Evolutionary conservation across 2,329 filamentous ascomycete genomes (phyloP).

Genomic region (Calycina marina): DNA sequence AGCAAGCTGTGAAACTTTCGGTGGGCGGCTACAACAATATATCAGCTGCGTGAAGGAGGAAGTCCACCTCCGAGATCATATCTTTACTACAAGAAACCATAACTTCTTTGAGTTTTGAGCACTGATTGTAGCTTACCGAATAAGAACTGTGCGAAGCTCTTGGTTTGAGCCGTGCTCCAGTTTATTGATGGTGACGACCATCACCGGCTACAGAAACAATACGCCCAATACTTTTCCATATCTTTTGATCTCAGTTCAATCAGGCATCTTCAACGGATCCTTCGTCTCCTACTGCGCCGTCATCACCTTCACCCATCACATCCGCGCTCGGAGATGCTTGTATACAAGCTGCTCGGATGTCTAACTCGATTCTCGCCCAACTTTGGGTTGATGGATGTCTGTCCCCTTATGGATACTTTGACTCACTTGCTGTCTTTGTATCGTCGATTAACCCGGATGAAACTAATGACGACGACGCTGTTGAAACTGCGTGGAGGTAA

Average conservation of each 20-base stretch:
- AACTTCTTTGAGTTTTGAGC: constrained; percentile 18
- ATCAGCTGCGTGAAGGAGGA: constrained; percentile 21
- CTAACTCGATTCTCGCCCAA: constrained; percentile 24
- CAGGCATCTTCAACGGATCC: constrained; percentile 3
- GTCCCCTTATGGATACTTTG: constrained; percentile 26
- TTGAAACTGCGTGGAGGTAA: constrained; percentile 11
- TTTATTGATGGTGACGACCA: constrained; percentile 25
- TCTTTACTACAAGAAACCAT: constrained; percentile 5
- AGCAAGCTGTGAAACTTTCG: constrained; percentile 27
- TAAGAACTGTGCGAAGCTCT: constrained; percentile 23
- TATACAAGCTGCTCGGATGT: constrained; percentile 25
- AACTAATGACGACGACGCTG: constrained; percentile 10
- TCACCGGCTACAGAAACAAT: constrained; percentile 26
- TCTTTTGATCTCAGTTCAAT: constrained; percentile 20
- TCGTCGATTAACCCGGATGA: constrained; percentile 22
- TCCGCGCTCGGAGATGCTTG: constrained; percentile 25
- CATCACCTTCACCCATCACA: constrained; percentile 22
- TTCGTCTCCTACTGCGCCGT: too few species aligned
- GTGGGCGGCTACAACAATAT: constrained; percentile 25
- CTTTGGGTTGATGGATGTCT: constrained; percentile 26
- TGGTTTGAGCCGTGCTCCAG: constrained; percentile 24
- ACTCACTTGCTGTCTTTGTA: constrained; percentile 27
- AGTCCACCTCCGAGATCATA: constrained; percentile 19
- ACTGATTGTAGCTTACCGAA: constrained; percentile 23
- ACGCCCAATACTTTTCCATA: constrained; percentile 25